Evolutionary conservation across 345 rosid genomes (phyloP).

Genomic region (Arabidopsis thaliana): DNA sequence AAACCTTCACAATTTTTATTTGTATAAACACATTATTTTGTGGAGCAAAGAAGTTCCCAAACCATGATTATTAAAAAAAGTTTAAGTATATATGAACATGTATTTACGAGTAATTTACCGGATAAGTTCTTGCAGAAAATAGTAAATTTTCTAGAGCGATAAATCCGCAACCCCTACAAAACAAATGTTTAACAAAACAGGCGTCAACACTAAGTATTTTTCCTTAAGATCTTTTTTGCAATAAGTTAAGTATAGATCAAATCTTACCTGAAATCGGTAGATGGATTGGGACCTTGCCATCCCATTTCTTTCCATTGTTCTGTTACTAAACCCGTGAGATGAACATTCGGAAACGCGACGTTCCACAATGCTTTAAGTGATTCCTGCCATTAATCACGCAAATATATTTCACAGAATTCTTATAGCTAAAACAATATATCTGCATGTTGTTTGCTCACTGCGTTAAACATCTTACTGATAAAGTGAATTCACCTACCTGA

Average conservation of each 20-base stretch:
- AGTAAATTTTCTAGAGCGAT: conserved; percentile 89
- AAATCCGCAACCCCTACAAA: conserved; percentile 85
- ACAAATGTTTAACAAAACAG: conserved; percentile 12
- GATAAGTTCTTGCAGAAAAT: conserved; percentile 81
- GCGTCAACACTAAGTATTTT: background rate
- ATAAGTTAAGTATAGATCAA: background rate
- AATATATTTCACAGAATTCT: background rate
- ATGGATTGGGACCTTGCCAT: conserved; percentile 99
- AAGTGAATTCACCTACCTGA: conserved; percentile 58
- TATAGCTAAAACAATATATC: background rate
- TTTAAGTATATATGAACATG: conserved; percentile 1
- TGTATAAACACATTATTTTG: conserved; percentile 55
- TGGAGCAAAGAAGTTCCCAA: background rate
- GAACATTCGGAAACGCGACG: conserved; percentile 71
- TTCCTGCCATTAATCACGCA: conserved; percentile 54
- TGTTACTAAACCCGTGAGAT: conserved; percentile 70
- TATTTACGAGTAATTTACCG: conserved; percentile 56
- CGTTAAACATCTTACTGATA: conserved; percentile 7
- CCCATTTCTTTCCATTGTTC: conserved; percentile 99
- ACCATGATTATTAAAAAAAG: background rate
- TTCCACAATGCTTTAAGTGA: conserved; percentile 85
- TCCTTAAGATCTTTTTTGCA: background rate
- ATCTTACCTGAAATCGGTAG: conserved; percentile 91
- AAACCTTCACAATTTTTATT: conserved; percentile 75
- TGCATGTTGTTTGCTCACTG: background rate